These are phyloP conservation scores for Leishmania lainsoni DNA, from an alignment of 208 protist genomes.

Conservation along the genomic window DNA sequence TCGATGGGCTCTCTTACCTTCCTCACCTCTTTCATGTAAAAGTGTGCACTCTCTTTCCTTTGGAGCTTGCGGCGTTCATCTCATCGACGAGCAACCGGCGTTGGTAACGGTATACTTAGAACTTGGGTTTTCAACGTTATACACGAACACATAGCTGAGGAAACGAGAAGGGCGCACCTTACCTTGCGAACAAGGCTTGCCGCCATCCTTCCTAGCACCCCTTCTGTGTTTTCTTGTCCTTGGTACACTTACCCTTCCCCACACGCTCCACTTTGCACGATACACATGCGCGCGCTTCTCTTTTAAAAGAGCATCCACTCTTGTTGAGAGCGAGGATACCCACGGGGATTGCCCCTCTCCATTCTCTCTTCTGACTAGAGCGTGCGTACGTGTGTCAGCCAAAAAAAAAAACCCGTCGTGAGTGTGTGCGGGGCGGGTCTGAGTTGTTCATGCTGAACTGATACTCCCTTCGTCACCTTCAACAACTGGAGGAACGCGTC, in stretches of 20 bases:
- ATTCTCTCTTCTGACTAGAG: not conserved
- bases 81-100: not conserved
- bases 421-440: not conserved
- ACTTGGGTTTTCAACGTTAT: not conserved
- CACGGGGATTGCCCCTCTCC: not conserved
- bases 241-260: not conserved
- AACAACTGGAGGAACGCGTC: not conserved
- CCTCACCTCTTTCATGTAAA: not conserved
- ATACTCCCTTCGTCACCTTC: not conserved
- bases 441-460: not conserved
- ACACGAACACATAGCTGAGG: not conserved
- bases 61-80: not conserved
- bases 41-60: not conserved
- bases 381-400: not conserved
- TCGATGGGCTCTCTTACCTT: not conserved
- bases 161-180: not conserved
- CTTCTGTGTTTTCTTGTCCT: not conserved
- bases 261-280: not conserved
- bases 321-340: not conserved
- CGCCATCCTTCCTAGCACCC: not conserved
- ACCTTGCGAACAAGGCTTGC: not conserved
- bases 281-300: not conserved
- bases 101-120: not conserved
- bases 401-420: not conserved
- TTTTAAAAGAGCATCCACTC: not conserved